phyloP scores from a whole-genome alignment of 2,329 filamentous ascomycete genomes.

The Pseudogymnoascus sp. region DNA sequence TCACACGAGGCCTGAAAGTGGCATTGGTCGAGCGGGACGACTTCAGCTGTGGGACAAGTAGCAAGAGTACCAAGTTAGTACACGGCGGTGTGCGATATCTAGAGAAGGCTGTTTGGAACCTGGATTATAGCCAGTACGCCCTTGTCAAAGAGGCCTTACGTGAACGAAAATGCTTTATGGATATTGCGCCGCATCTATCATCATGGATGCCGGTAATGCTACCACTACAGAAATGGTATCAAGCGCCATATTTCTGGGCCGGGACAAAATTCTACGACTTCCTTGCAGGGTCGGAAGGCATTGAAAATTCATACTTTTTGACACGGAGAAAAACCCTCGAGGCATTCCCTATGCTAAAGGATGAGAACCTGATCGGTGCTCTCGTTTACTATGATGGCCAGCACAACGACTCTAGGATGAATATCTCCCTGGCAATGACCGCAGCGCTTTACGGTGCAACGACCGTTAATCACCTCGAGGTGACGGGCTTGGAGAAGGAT shows the following conservation, averaged over 20 bases:
- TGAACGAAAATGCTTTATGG: conserved; percentile 68
- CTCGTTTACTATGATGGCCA: conserved; percentile 88
- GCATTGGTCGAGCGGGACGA: conserved; percentile 67
- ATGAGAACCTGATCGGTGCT: conserved; percentile 69
- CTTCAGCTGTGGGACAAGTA: conserved; percentile 66
- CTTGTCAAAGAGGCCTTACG: conserved; percentile 66
- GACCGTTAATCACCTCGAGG: conserved; percentile 76
- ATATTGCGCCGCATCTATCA: conserved; percentile 67
- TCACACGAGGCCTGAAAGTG: conserved; percentile 63
- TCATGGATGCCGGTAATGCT: conserved; percentile 72
- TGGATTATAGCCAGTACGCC: conserved; percentile 66
- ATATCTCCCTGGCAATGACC: conserved; percentile 80
- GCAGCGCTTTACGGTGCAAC: conserved; percentile 81
- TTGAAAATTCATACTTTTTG: conserved; percentile 83
- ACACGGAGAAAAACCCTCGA: conserved; percentile 80
- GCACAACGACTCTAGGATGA: conserved; percentile 90
- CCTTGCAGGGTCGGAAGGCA: conserved; percentile 76
- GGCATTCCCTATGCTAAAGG: conserved; percentile 83
- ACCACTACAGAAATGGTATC: conserved; percentile 69
- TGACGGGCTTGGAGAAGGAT: conserved; percentile 70
- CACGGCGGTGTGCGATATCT: conserved; percentile 69
- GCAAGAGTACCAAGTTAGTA: conserved; percentile 71
- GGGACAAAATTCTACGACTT: conserved; percentile 80
- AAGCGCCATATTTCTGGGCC: conserved; percentile 69
- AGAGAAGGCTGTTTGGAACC: conserved; percentile 68